Conservation (phyloP, 208 protist species). For the Leishmania martiniquensis region DNA sequence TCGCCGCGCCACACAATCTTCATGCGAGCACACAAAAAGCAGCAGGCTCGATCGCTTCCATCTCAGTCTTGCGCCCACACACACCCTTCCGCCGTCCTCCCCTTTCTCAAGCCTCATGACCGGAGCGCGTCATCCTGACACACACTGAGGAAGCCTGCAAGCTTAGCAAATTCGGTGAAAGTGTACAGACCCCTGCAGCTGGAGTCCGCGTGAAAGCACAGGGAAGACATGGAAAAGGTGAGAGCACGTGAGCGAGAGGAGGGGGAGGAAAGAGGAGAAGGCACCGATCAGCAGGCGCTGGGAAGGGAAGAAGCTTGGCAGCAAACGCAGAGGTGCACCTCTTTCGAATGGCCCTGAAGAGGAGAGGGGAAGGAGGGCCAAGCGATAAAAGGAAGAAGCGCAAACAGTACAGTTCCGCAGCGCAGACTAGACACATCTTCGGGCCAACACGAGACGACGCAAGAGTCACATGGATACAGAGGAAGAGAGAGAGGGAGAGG, state of each 20-base stretch:
- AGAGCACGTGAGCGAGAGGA: not conserved
- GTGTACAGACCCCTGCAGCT: not conserved
- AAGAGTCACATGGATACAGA: not conserved
- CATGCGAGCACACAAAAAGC: not conserved
- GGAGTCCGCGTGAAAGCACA: not conserved
- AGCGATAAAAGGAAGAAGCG: not conserved
- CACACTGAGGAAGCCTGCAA: not conserved
- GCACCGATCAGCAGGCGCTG: not conserved
- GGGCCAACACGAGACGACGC: not conserved
- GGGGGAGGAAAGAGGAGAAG: not conserved
- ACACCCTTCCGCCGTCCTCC: not conserved
- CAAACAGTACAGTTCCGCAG: not conserved
- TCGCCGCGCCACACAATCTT: not conserved
- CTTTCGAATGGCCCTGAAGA: not conserved
- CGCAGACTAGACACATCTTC: not conserved
- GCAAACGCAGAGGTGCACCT: not conserved
- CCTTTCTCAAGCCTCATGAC: not conserved
- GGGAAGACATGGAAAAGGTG: not conserved
- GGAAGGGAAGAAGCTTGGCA: not conserved
- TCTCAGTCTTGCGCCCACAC: not conserved
- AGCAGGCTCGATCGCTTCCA: not conserved
- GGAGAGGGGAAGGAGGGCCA: not conserved
- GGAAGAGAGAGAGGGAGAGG: not conserved
- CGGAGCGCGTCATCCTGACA: not conserved
- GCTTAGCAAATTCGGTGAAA: no score